Percentiles rank a stretch among this genome's conserved stretches.
phyloP scores from a whole-genome alignment of 306 rosid species.

The Ormosia emarginata region DNA sequence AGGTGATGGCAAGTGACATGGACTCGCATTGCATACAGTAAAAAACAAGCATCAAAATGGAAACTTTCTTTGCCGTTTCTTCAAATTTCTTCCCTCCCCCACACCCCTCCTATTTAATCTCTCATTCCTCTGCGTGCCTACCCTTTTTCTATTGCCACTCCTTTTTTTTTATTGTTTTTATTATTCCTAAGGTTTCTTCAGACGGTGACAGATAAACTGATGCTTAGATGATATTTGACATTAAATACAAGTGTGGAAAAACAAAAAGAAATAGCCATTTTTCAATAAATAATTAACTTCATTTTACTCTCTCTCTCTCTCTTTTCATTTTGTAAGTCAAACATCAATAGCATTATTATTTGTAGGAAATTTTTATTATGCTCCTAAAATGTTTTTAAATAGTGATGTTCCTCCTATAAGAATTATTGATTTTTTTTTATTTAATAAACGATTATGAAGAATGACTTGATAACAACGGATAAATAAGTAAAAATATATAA shows the following conservation, averaged over 20 bases:
- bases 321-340: slow-evolving; percentile 19
- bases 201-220: slow-evolving; percentile 40
- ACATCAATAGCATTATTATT: slow-evolving; percentile 7
- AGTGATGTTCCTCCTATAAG: too few species aligned
- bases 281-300: not conserved
- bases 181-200: slow-evolving; percentile 14
- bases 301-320: not conserved
- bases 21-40: slow-evolving; percentile 45
- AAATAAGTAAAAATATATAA: too few species aligned
- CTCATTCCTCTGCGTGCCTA: not conserved
- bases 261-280: not conserved
- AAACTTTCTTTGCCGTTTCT: slow-evolving; percentile 74
- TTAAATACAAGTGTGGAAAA: not conserved
- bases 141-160: not conserved
- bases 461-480: too few species aligned
- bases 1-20: slow-evolving; percentile 52
- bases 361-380: too few species aligned
- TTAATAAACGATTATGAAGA: too few species aligned
- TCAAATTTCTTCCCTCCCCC: slow-evolving; percentile 49
- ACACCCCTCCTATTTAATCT: not conserved
- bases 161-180: slow-evolving; percentile 3
- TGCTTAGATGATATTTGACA: slow-evolving; percentile 9
- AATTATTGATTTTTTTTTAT: too few species aligned
- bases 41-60: slow-evolving; percentile 56
- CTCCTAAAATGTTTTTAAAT: too few species aligned